Conservation (phyloP, 768 basidiomycete species). For the Paxillus ammoniavirescens region DNA sequence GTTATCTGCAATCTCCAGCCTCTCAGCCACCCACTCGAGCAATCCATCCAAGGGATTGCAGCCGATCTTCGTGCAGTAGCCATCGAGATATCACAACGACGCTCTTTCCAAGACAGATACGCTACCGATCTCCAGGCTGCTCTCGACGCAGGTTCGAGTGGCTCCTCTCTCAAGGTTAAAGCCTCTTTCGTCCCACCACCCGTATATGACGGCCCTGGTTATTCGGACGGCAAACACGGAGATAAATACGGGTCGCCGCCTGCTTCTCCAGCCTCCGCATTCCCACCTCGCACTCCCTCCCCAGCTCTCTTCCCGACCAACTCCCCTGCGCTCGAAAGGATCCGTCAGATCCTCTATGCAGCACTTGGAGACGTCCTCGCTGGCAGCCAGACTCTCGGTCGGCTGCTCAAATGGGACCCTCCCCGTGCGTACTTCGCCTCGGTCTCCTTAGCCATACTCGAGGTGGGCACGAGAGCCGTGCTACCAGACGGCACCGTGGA, state of each 20-base stretch:
- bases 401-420: constrained; percentile 59
- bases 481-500: constrained; percentile 48
- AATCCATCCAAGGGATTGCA: constrained; percentile 57
- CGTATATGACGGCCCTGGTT: constrained; percentile 44
- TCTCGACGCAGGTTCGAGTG: constrained; percentile 56
- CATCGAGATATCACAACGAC: constrained; percentile 81
- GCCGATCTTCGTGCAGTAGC: constrained; percentile 83
- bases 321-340: constrained; percentile 64
- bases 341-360: constrained; percentile 86
- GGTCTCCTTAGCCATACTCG: constrained; percentile 70
- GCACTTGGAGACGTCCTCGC: constrained; percentile 71
- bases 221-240: constrained; percentile 15
- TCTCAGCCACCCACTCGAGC: constrained; percentile 39
- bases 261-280: constrained; percentile 28
- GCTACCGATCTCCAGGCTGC: constrained; percentile 75
- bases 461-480: constrained; percentile 54
- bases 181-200: constrained; percentile 75
- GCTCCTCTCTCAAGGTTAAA: constrained; percentile 37
- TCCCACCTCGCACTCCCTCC: constrained; percentile 40
- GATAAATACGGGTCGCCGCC: constrained; percentile 5
- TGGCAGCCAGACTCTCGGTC: constrained; percentile 49
- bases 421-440: constrained; percentile 78
- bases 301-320: constrained; percentile 43
- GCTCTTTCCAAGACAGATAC: constrained; percentile 82
- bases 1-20: constrained; percentile 64